phyloP scores from a whole-genome alignment of 495 filamentous ascomycete genomes.

The Aspergillus bertholletiae region DNA sequence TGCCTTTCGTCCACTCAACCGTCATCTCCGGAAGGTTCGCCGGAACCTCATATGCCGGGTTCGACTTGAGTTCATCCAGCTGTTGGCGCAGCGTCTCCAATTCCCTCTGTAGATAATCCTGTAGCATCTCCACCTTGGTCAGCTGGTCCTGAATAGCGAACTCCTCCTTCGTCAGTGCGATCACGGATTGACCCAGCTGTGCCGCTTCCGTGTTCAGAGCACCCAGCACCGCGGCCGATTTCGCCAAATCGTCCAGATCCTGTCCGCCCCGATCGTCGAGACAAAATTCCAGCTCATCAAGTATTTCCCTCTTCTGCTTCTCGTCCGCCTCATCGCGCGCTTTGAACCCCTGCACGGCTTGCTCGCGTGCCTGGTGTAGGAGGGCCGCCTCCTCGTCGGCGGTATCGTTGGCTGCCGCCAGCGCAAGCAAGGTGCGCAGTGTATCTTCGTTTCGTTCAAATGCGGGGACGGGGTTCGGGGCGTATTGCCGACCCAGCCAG shows the following conservation, averaged over 20 bases:
- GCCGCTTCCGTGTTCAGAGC: conserved; percentile 28
- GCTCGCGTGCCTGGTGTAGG: conserved; percentile 41
- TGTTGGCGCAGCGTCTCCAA: conserved; percentile 31
- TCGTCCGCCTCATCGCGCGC: conserved; percentile 28
- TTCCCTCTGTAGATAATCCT: conserved; percentile 41
- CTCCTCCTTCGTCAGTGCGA: conserved; percentile 41
- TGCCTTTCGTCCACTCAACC: conserved; percentile 56
- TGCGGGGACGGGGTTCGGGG: conserved; percentile 53
- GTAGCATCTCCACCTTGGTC: conserved; percentile 55
- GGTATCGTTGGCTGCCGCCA: conserved; percentile 73
- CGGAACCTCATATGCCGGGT: conserved; percentile 47
- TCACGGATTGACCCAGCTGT: conserved; percentile 38
- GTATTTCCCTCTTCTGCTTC: conserved; percentile 30
- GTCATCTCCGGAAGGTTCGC: conserved; percentile 54
- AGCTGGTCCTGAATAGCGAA: conserved; percentile 37
- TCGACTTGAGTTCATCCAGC: conserved; percentile 36
- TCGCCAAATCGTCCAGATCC: conserved; percentile 39
- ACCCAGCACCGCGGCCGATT: conserved; percentile 30
- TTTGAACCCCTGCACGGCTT: conserved; percentile 34
- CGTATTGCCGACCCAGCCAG: conserved; percentile 72
- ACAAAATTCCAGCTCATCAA: conserved; percentile 38
- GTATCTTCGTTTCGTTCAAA: conserved; percentile 89
- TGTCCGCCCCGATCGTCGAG: conserved; percentile 34
- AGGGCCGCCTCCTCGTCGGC: conserved; percentile 73
- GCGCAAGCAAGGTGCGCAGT: conserved; percentile 67